Evolutionary conservation across 106 monocot species (phyloP).

Genomic region (Dioscorea alata): DNA sequence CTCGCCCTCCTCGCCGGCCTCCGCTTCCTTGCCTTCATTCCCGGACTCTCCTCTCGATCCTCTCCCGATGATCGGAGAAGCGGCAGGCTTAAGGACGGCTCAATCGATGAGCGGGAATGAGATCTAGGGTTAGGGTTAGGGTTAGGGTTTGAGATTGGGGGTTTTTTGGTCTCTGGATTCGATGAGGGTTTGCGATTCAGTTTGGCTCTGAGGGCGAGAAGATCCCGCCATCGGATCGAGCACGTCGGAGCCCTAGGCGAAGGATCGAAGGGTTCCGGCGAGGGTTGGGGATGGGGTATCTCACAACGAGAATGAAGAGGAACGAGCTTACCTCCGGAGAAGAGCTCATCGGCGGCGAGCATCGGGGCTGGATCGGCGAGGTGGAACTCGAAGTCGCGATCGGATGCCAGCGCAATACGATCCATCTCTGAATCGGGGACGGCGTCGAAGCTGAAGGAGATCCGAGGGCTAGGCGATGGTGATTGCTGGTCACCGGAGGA

Average conservation of each 20-base stretch:
- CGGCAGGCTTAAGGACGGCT: slow-evolving; percentile 46
- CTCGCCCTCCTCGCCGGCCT: not conserved
- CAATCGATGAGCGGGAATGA: slow-evolving; percentile 33
- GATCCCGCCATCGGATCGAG: slow-evolving; percentile 61
- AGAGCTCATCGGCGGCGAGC: slow-evolving; percentile 85
- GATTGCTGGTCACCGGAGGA: not conserved
- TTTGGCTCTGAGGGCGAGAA: slow-evolving; percentile 28
- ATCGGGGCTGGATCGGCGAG: slow-evolving; percentile 49
- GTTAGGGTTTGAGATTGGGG: slow-evolving; percentile 22
- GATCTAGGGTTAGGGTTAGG: not conserved
- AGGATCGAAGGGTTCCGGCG: slow-evolving; percentile 28
- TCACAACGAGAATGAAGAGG: slow-evolving; percentile 31
- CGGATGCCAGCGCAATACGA: not conserved
- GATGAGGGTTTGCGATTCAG: too few species aligned
- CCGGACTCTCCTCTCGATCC: slow-evolving; percentile 60
- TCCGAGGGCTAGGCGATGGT: slow-evolving; percentile 28
- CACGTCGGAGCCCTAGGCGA: slow-evolving; percentile 80
- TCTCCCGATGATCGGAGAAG: slow-evolving; percentile 51
- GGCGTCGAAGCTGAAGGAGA: slow-evolving; percentile 45
- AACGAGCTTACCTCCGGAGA: slow-evolving; percentile 83
- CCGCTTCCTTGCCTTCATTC: not conserved
- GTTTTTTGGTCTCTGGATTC: slow-evolving; percentile 24
- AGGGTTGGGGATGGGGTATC: not conserved
- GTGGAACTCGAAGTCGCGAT: slow-evolving; percentile 74
- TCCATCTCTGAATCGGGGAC: not conserved